phyloP scores from a whole-genome alignment of 2,329 filamentous ascomycete species.

The Leptographium lundbergii region DNA sequence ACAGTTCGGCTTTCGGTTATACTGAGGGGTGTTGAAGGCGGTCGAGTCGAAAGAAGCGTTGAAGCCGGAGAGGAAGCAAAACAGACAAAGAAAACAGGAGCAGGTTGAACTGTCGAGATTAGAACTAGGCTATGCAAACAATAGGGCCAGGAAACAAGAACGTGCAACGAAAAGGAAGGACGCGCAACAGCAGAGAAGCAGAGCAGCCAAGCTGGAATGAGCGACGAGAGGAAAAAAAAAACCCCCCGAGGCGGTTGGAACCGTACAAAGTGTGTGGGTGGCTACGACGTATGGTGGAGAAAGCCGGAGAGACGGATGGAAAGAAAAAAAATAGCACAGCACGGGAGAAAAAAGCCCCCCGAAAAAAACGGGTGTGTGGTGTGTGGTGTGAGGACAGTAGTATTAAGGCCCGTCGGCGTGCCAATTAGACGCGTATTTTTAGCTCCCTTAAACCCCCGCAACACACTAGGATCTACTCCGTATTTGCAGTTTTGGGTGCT shows the following conservation, averaged over 20 bases:
- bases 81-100: neutral
- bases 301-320: slow-evolving; percentile 10
- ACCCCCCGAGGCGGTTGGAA: neutral
- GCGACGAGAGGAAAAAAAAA: neutral
- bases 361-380: slow-evolving; percentile 5
- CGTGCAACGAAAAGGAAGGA: neutral
- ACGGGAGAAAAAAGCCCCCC: slow-evolving; percentile 1
- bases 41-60: neutral
- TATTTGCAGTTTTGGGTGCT: too few species aligned
- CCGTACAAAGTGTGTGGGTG: slow-evolving; percentile 1
- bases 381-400: neutral
- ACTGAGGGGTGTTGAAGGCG: neutral
- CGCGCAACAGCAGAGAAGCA: neutral
- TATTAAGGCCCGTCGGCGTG: too few species aligned
- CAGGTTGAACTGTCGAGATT: neutral
- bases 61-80: neutral
- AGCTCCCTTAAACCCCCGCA: neutral
- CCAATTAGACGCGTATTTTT: slow-evolving; percentile 11
- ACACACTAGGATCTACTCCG: neutral
- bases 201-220: neutral
- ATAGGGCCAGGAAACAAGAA: neutral
- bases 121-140: neutral
- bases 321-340: neutral
- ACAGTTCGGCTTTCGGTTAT: neutral
- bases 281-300: slow-evolving; percentile 9